A percentile compares a stretch with the other conserved stretches of the same genome.
phyloP scores from a whole-genome alignment of 495 filamentous ascomycete genomes.

The Lepraria neglecta region DNA sequence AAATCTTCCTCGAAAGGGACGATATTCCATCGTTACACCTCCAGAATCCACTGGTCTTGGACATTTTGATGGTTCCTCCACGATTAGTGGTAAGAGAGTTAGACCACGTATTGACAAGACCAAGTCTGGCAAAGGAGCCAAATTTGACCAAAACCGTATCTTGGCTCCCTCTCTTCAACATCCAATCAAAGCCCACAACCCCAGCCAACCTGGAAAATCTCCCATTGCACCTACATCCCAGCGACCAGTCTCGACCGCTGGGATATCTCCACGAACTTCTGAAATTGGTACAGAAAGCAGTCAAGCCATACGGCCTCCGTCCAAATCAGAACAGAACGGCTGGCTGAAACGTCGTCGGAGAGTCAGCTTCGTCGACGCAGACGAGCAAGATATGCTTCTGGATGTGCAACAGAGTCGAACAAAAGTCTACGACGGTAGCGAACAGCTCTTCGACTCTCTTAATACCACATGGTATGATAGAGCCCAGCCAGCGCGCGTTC shows the following conservation, averaged over 20 bases:
- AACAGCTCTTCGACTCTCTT: not conserved
- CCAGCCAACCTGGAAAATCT: not conserved
- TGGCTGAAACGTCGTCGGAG: conserved; percentile 13
- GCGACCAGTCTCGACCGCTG: too few relatives aligned
- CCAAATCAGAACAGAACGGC: conserved; percentile 10
- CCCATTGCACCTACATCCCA: not conserved
- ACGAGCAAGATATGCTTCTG: not conserved
- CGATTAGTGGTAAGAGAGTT: not conserved
- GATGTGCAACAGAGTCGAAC: not conserved
- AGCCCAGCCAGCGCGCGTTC: too few relatives aligned
- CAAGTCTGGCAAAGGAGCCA: not conserved
- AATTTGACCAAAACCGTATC: not conserved
- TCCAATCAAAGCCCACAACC: not conserved
- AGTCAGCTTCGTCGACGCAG: not conserved
- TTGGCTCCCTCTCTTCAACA: not conserved
- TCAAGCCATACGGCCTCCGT: conserved; percentile 2
- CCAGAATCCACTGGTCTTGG: not conserved
- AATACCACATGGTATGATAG: not conserved
- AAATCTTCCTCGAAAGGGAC: not conserved
- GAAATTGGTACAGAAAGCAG: not conserved
- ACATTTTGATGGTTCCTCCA: too few relatives aligned
- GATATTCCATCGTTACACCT: not conserved
- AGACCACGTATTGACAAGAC: not conserved
- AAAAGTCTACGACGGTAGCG: not conserved
- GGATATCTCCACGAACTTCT: too few relatives aligned